phyloP scores from a whole-genome alignment of 805 yeast genomes.

The Saccharomycopsis javanensis region DNA sequence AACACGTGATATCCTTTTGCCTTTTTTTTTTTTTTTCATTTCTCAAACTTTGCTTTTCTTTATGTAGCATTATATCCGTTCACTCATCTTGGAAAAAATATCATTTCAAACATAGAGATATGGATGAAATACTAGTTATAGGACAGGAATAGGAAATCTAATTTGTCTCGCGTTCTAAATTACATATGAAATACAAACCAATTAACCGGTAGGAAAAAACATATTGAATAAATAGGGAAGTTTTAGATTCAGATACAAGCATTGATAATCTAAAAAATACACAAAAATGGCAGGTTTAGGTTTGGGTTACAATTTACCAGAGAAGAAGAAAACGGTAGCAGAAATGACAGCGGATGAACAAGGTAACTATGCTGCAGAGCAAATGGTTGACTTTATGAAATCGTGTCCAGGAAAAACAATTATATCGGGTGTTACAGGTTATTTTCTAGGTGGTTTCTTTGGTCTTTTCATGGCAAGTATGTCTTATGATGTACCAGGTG shows the following conservation, averaged over 20 bases:
- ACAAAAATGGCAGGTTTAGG: conserved; percentile 7
- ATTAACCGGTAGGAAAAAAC: background rate
- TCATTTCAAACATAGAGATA: background rate
- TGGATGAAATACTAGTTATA: no score
- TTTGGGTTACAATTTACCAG: conserved; percentile 21
- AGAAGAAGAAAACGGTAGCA: conserved; percentile 37
- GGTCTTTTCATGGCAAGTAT: conserved; percentile 84
- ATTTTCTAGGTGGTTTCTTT: conserved; percentile 89
- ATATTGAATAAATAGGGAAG: background rate
- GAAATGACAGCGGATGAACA: conserved; percentile 89
- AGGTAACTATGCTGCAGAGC: conserved; percentile 80
- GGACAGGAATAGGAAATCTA: no score
- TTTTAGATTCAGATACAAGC: no score
- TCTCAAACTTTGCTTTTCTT: background rate
- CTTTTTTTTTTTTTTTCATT: no score
- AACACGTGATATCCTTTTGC: background rate
- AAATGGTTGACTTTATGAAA: conserved; percentile 75
- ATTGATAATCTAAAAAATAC: background rate
- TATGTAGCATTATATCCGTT: background rate
- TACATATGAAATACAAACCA: background rate
- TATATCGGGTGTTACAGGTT: conserved; percentile 90
- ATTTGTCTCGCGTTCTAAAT: no score
- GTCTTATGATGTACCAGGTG: conserved; percentile 52
- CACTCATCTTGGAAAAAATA: background rate
- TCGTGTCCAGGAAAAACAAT: conserved; percentile 93